phyloP scores from a whole-genome alignment of 306 rosid species.

The Rubus parviflorus region DNA sequence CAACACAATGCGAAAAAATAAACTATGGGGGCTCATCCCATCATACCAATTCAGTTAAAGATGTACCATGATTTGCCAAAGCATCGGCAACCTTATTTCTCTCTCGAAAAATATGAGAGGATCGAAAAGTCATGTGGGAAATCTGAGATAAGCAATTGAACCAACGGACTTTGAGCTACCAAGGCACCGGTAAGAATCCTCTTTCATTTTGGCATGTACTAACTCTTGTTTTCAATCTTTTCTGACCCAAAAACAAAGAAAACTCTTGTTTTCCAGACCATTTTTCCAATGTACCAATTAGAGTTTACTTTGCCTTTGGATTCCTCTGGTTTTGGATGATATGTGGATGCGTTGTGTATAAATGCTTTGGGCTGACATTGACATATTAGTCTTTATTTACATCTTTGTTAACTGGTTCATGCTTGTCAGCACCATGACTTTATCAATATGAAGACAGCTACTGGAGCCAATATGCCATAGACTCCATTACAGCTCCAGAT shows the following conservation, averaged over 20 bases:
- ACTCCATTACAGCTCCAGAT: slow-evolving; percentile 25
- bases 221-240: background rate
- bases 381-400: background rate
- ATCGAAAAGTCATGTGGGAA: too few species aligned
- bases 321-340: background rate
- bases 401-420: background rate
- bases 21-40: too few species aligned
- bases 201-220: too few species aligned
- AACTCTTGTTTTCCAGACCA: background rate
- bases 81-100: too few species aligned
- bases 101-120: too few species aligned
- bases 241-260: background rate
- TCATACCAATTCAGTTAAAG: too few species aligned
- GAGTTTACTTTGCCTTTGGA: background rate
- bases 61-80: too few species aligned
- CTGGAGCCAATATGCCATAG: background rate
- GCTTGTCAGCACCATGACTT: slow-evolving; percentile 24
- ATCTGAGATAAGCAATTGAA: too few species aligned
- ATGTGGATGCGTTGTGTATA: background rate
- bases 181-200: too few species aligned
- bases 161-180: too few species aligned
- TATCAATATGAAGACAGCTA: slow-evolving; percentile 9
- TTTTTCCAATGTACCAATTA: background rate
- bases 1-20: too few species aligned
- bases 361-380: background rate